Percentiles rank a stretch among this genome's conserved stretches.
Conservation (phyloP, 805 yeast genomes). For the Sugiyamaella mastotermitis region DNA sequence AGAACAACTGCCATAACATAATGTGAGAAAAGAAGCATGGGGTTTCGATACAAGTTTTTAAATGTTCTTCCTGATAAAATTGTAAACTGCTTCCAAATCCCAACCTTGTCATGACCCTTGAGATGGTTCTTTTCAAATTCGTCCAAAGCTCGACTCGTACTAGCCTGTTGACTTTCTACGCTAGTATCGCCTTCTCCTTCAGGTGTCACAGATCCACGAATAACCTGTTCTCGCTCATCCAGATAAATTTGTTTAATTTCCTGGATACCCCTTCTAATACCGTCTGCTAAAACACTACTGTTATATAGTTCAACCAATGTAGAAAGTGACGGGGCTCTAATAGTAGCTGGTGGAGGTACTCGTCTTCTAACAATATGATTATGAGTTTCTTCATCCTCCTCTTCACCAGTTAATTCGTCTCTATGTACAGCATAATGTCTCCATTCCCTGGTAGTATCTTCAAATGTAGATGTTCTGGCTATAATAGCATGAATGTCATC, state of each 20-base stretch:
- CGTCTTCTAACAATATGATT: neutral
- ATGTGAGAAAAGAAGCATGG: conserved; percentile 79
- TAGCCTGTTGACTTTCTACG: conserved; percentile 1
- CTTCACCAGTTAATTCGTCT: neutral
- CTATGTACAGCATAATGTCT: conserved; percentile 71
- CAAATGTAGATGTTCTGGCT: conserved; percentile 8
- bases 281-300: conserved; percentile 21
- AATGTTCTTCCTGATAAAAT: conserved; percentile 82
- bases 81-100: conserved; percentile 56
- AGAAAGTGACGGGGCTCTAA: conserved; percentile 16
- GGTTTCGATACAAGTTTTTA: conserved; percentile 88
- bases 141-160: neutral
- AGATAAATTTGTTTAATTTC: conserved; percentile 4
- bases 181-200: conserved; percentile 12
- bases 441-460: conserved; percentile 73
- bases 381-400: neutral
- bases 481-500: conserved; percentile 16
- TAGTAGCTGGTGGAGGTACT: neutral
- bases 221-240: conserved; percentile 1
- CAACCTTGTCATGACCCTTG: conserved; percentile 42
- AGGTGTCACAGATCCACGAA: conserved; percentile 23
- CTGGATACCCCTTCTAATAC: conserved; percentile 23
- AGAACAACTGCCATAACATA: conserved; percentile 69
- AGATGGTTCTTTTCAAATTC: conserved; percentile 4
- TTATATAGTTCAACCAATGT: conserved; percentile 28